Percentiles rank a stretch among this genome's conserved stretches.
These are phyloP conservation scores for Arthrobotrys pseudoclavata DNA, from an alignment of 2,329 filamentous ascomycete species.

Conservation along the genomic window DNA sequence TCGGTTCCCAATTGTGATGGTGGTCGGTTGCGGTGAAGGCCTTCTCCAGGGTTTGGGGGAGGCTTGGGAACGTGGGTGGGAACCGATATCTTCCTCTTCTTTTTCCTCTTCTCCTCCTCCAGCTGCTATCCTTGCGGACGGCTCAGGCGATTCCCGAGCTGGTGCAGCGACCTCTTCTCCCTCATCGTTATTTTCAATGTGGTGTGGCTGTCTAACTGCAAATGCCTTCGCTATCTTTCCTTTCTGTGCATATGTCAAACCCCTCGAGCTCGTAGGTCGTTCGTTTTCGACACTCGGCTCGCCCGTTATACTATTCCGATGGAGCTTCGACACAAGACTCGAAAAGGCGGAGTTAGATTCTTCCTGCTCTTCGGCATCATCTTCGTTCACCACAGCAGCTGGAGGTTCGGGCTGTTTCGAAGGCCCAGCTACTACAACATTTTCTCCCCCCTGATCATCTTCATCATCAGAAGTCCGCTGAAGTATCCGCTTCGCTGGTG, in stretches of 20 bases:
- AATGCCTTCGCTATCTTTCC: constrained; percentile 57
- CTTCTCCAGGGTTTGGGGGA: constrained; percentile 69
- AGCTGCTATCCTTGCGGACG: background rate
- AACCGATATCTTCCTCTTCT: constrained; percentile 18
- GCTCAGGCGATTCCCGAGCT: background rate
- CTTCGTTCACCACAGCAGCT: background rate
- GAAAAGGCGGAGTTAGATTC: constrained; percentile 13
- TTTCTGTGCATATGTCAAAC: constrained; percentile 49
- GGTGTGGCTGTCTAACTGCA: constrained; percentile 16
- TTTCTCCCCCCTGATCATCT: background rate
- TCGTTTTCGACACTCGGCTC: constrained; percentile 21
- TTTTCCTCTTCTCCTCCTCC: constrained; percentile 14
- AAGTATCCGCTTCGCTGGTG: constrained; percentile 8
- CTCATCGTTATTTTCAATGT: constrained; percentile 26
- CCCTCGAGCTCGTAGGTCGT: constrained; percentile 15
- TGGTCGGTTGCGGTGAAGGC: constrained; percentile 75
- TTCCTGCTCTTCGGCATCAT: constrained; percentile 8
- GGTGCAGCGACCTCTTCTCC: background rate
- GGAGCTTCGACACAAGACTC: constrained; percentile 33
- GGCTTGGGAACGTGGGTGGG: constrained; percentile 54
- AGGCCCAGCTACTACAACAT: constrained; percentile 5
- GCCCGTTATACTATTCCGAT: constrained; percentile 8
- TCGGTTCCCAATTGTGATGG: constrained; percentile 79
- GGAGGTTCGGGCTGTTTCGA: background rate
- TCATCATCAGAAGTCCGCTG: constrained; percentile 50